Evolutionary conservation across 1,284 basidiomycete species (phyloP).

Genomic region (Austropuccinia psidii): DNA sequence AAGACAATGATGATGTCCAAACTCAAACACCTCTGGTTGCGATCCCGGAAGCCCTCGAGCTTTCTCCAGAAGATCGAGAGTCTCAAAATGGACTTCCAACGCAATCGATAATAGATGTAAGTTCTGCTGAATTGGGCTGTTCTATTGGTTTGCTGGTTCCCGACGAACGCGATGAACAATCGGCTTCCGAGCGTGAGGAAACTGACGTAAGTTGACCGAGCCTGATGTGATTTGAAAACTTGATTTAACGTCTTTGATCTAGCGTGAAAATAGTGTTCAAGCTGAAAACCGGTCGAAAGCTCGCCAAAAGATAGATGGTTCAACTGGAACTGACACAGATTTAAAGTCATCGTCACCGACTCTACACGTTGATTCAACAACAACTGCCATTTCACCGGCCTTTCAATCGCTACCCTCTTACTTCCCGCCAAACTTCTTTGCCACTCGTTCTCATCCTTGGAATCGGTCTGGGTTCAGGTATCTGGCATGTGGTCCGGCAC

Average conservation of each 20-base stretch:
- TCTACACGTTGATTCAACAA: conserved; percentile 19
- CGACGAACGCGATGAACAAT: conserved; percentile 2
- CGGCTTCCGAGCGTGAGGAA: conserved; percentile 2
- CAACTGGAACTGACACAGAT: not conserved
- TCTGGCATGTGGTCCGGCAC: conserved; percentile 64
- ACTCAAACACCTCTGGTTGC: too few relatives aligned
- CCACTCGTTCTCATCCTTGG: conserved; percentile 35
- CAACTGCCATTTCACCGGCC: conserved; percentile 23
- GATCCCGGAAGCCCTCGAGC: too few relatives aligned
- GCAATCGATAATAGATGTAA: too few relatives aligned
- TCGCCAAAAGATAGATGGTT: too few relatives aligned
- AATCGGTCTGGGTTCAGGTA: conserved; percentile 57
- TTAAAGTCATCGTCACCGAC: not conserved
- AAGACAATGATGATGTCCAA: too few relatives aligned
- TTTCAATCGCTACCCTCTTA: conserved; percentile 22
- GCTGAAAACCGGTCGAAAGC: too few relatives aligned
- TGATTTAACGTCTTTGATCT: too few relatives aligned
- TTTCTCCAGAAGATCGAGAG: too few relatives aligned
- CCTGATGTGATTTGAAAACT: too few relatives aligned
- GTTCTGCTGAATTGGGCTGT: too few relatives aligned
- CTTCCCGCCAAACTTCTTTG: conserved; percentile 17
- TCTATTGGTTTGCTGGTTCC: not conserved
- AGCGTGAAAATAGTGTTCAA: too few relatives aligned
- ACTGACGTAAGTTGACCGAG: conserved; percentile 11
- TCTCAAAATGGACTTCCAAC: too few relatives aligned